These are phyloP conservation scores for Fomes fomentarius DNA, from an alignment of 1,284 basidiomycete genomes.

Conservation along the genomic window DNA sequence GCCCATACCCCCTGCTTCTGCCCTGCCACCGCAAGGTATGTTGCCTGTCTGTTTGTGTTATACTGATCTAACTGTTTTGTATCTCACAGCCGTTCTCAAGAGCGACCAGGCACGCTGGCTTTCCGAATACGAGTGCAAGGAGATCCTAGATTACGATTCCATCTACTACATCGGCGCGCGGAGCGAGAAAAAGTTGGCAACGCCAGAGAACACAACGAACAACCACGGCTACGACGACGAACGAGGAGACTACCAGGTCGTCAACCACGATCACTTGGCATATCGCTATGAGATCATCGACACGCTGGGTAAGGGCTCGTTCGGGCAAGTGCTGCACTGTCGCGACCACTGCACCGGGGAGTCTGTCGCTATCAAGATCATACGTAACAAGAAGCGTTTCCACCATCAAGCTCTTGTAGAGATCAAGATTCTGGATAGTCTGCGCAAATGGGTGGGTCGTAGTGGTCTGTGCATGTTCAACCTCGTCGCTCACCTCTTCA, in stretches of 20 bases:
- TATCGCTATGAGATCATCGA: constrained; percentile 96
- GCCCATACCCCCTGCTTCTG: constrained; percentile 72
- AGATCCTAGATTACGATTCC: constrained; percentile 86
- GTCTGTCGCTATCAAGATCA: constrained; percentile 98
- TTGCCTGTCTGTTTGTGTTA: constrained; percentile 22
- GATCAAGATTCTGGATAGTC: constrained; percentile 96
- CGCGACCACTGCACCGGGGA: constrained; percentile 96
- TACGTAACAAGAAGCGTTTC: constrained; percentile 99
- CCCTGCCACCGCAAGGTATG: constrained; percentile 75
- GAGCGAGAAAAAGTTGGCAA: constrained; percentile 82
- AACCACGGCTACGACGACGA: constrained; percentile 99
- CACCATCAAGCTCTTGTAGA: constrained; percentile 98
- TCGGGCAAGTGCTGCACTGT: constrained; percentile 97
- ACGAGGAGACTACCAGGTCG: constrained; percentile 93
- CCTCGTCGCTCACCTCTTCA: constrained; percentile 2
- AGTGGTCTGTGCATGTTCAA: neutral
- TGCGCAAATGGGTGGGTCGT: constrained; percentile 89
- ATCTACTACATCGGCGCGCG: constrained; percentile 86
- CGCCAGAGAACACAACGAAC: constrained; percentile 74
- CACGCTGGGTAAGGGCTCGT: constrained; percentile 96
- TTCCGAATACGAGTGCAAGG: constrained; percentile 88
- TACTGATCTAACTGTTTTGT: constrained; percentile 15
- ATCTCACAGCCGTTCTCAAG: constrained; percentile 57
- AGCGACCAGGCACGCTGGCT: constrained; percentile 65
- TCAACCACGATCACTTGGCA: constrained; percentile 91